phyloP scores from a whole-genome alignment of 352 stramenopile genomes.

The Blastocystis sp. region DNA sequence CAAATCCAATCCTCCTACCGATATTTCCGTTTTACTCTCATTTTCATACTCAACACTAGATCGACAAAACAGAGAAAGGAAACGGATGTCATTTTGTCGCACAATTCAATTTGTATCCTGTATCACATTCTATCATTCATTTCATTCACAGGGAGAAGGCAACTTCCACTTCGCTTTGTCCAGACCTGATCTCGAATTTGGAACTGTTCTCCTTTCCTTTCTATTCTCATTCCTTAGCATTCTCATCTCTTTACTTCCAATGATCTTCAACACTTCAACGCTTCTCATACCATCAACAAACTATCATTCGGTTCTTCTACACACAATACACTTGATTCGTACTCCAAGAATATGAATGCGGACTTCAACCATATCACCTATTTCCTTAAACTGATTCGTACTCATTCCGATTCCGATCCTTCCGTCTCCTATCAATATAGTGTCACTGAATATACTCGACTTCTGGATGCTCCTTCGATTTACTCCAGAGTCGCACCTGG shows the following conservation, averaged over 20 bases:
- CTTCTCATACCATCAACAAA: background rate
- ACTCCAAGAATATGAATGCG: background rate
- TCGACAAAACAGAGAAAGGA: no score
- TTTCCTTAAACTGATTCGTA: slow-evolving; percentile 11
- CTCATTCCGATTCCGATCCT: background rate
- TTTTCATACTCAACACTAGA: no score
- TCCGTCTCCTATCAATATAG: background rate
- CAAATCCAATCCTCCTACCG: background rate
- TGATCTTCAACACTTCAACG: background rate
- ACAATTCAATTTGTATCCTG: background rate
- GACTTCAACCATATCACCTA: slow-evolving; percentile 1
- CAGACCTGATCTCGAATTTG: background rate
- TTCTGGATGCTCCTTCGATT: background rate
- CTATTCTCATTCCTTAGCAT: background rate
- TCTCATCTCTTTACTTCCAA: background rate
- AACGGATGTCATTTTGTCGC: background rate
- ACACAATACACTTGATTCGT: background rate
- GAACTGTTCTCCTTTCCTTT: background rate
- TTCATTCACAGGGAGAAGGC: background rate
- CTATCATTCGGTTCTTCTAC: background rate
- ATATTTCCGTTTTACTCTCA: background rate
- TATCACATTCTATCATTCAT: background rate
- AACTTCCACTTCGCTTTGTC: slow-evolving; percentile 2
- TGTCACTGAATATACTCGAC: background rate
- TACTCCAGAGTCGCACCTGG: background rate